A percentile compares a stretch with the other conserved stretches of the same genome.
Evolutionary conservation across 352 stramenopile species (phyloP).

Genomic region (Lagenidium giganteum): DNA sequence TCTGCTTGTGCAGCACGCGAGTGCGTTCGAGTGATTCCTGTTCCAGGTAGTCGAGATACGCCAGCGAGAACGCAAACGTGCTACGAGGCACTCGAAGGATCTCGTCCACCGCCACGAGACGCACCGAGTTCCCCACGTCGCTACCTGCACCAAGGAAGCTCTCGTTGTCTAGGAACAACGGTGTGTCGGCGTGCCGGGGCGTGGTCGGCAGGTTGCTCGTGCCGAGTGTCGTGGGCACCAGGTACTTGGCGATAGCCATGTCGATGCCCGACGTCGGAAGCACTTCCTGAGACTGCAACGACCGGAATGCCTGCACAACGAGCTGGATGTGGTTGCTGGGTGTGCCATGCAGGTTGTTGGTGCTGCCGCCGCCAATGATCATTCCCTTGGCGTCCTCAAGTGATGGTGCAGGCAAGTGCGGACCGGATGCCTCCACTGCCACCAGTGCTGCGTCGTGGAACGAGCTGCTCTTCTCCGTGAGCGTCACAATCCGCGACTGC

Average conservation of each 20-base stretch:
- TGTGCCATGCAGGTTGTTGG: too few species aligned
- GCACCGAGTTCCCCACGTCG: conserved; percentile 27
- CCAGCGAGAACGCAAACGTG: conserved; percentile 69
- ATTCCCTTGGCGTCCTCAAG: conserved; percentile 9
- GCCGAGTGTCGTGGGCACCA: conserved; percentile 67
- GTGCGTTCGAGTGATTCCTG: conserved; percentile 52
- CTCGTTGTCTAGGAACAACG: conserved; percentile 55
- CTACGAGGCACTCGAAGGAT: conserved; percentile 67
- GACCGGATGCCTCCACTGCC: too few species aligned
- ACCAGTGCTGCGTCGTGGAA: too few species aligned
- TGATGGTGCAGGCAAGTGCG: not conserved
- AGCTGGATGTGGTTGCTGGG: conserved; percentile 28
- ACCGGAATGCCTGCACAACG: conserved; percentile 48
- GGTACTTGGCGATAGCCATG: conserved; percentile 73
- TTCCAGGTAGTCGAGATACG: conserved; percentile 71
- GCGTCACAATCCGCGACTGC: conserved; percentile 28
- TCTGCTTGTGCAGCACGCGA: conserved; percentile 42
- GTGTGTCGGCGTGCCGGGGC: conserved; percentile 19
- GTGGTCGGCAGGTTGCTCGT: too few species aligned
- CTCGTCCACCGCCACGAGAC: conserved; percentile 69
- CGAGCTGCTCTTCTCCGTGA: conserved; percentile 40
- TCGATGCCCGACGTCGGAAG: conserved; percentile 58
- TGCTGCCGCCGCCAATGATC: too few species aligned
- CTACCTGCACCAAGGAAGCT: conserved; percentile 46
- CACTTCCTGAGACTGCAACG: conserved; percentile 36